A percentile compares a stretch with the other conserved stretches of the same genome.
Conservation (phyloP, 495 filamentous ascomycete species). For the Aspergillus homomorphus region DNA sequence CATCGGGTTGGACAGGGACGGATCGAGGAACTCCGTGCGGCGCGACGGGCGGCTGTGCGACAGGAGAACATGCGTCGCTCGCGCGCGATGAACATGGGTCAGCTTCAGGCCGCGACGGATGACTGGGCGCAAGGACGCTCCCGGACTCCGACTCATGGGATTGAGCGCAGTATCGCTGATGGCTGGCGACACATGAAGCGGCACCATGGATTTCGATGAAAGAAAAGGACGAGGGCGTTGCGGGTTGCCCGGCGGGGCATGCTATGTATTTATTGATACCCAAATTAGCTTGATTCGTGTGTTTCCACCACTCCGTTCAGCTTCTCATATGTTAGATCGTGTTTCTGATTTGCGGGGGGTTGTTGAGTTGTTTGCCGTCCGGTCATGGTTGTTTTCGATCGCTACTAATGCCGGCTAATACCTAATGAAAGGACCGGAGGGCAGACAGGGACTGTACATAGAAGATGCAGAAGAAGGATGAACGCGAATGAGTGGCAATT, state of each 20-base stretch:
- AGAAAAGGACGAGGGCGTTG: background rate
- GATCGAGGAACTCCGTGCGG: constrained; percentile 43
- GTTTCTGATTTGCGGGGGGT: background rate
- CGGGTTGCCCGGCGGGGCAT: background rate
- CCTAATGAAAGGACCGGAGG: background rate
- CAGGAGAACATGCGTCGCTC: constrained; percentile 46
- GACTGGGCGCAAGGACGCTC: constrained; percentile 31
- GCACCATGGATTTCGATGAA: constrained; percentile 39
- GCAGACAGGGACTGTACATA: background rate
- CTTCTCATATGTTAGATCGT: constrained; percentile 1
- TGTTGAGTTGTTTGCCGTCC: background rate
- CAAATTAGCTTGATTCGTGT: constrained; percentile 10
- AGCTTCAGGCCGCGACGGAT: constrained; percentile 37
- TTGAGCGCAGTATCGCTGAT: constrained; percentile 39
- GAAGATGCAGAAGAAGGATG: background rate
- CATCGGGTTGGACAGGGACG: constrained; percentile 74
- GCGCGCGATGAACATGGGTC: constrained; percentile 37
- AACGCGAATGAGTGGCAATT: background rate
- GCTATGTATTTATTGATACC: constrained; percentile 23
- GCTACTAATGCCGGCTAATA: constrained; percentile 23
- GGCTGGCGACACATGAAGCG: constrained; percentile 40
- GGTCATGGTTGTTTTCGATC: background rate
- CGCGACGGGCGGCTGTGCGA: constrained; percentile 41
- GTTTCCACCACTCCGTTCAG: constrained; percentile 1
- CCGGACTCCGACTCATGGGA: constrained; percentile 31